Evolutionary conservation across 768 basidiomycete genomes (phyloP).

Genomic region (Pulveroboletus sp.): DNA sequence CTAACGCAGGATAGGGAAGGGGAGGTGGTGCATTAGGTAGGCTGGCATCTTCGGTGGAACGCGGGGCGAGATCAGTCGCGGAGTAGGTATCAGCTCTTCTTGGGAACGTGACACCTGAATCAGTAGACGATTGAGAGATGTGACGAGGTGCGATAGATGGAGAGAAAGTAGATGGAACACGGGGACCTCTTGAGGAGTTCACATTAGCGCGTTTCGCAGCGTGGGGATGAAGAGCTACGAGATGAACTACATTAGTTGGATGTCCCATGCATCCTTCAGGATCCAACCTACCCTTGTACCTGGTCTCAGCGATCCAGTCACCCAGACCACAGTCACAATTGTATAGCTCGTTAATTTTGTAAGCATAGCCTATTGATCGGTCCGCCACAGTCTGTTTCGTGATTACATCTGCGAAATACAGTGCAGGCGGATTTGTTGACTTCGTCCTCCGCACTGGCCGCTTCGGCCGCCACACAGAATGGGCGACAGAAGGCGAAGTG

Average conservation of each 20-base stretch:
- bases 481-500: constrained; percentile 32
- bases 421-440: constrained; percentile 54
- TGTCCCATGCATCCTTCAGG: not conserved
- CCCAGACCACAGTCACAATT: constrained; percentile 69
- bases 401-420: constrained; percentile 66
- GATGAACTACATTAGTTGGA: constrained; percentile 2
- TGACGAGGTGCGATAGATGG: constrained; percentile 59
- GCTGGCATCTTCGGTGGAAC: constrained; percentile 42
- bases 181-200: constrained; percentile 21
- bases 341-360: constrained; percentile 80
- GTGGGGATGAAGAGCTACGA: constrained; percentile 19
- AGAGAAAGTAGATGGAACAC: constrained; percentile 36
- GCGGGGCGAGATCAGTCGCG: constrained; percentile 69
- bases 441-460: constrained; percentile 31
- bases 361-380: constrained; percentile 67
- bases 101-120: constrained; percentile 77
- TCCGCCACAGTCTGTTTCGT: constrained; percentile 55
- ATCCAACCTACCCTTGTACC: constrained; percentile 45
- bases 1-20: constrained; percentile 75
- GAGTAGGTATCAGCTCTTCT: constrained; percentile 71
- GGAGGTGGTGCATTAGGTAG: constrained; percentile 53
- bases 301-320: constrained; percentile 67
- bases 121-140: constrained; percentile 65
- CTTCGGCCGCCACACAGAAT: constrained; percentile 24
- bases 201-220: constrained; percentile 27